phyloP scores from a whole-genome alignment of 2,329 filamentous ascomycete species.

The Pseudocercospora crystallina region DNA sequence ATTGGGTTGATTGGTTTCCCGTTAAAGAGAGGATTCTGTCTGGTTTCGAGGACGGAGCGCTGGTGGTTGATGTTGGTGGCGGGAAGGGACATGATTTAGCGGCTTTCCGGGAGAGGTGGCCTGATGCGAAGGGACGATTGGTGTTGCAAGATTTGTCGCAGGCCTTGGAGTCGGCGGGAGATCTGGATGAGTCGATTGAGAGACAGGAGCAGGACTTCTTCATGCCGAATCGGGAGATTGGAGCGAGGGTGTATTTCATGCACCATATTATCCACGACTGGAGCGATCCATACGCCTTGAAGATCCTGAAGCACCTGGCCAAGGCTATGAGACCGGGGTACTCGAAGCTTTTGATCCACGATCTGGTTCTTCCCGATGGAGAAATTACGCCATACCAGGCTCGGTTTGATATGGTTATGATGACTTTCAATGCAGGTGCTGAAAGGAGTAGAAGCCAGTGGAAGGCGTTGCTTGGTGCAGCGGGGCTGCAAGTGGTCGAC shows the following conservation, averaged over 20 bases:
- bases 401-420: not conserved
- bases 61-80: not conserved
- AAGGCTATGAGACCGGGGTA: not conserved
- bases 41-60: not conserved
- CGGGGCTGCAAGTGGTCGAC: not conserved
- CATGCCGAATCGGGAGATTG: slow-evolving; percentile 23
- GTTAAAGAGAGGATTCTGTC: not conserved
- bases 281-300: slow-evolving; percentile 20
- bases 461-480: not conserved
- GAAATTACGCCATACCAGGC: not conserved
- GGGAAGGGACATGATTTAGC: not conserved
- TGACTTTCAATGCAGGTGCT: not conserved
- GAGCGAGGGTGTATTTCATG: slow-evolving; percentile 30
- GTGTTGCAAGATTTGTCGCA: slow-evolving; percentile 15
- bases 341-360: not conserved
- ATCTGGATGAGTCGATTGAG: too few species aligned
- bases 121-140: slow-evolving; percentile 12
- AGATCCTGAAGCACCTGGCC: slow-evolving; percentile 16
- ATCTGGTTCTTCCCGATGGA: not conserved
- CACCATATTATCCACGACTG: slow-evolving; percentile 22
- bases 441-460: slow-evolving; percentile 2
- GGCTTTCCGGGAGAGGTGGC: slow-evolving; percentile 3
- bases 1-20: not conserved
- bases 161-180: slow-evolving; percentile 3
- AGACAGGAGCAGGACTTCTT: slow-evolving; percentile 28